phyloP scores from a whole-genome alignment of 768 basidiomycete genomes.

The Macrocybe gigantea region DNA sequence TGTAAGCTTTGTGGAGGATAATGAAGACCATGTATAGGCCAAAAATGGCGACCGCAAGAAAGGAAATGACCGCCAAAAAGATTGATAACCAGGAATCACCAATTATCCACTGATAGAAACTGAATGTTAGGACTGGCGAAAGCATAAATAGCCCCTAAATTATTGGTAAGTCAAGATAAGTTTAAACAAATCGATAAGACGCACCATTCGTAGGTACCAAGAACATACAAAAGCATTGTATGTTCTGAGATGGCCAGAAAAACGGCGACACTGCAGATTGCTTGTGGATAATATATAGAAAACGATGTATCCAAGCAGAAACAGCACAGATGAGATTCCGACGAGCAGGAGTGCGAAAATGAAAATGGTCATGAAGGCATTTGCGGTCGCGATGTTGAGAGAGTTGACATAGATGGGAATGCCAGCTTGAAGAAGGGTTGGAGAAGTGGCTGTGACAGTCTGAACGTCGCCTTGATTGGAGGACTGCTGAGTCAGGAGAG shows the following conservation, averaged over 20 bases:
- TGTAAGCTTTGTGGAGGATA: slow-evolving; percentile 39
- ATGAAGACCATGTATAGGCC: slow-evolving; percentile 45
- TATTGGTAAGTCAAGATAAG: neutral
- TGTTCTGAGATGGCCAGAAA: too few species aligned
- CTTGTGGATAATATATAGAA: slow-evolving; percentile 11
- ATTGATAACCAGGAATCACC: slow-evolving; percentile 84
- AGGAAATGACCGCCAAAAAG: slow-evolving; percentile 67
- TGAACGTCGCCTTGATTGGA: slow-evolving; percentile 40
- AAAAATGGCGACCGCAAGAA: slow-evolving; percentile 45
- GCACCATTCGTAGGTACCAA: too few species aligned
- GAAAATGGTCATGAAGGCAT: slow-evolving; percentile 90
- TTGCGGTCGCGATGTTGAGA: slow-evolving; percentile 74
- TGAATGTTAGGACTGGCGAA: slow-evolving; percentile 70
- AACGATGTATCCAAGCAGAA: slow-evolving; percentile 48
- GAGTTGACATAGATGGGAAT: slow-evolving; percentile 79
- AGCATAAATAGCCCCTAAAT: slow-evolving; percentile 54
- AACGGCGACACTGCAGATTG: too few species aligned
- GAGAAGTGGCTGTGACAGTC: slow-evolving; percentile 55
- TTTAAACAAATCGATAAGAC: too few species aligned
- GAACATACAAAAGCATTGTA: too few species aligned
- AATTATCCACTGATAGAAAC: slow-evolving; percentile 89
- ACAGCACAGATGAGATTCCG: slow-evolving; percentile 47
- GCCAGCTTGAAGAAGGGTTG: slow-evolving; percentile 72
- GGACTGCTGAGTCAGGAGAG: slow-evolving; percentile 2
- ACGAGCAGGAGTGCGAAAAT: slow-evolving; percentile 63